Evolutionary conservation across 495 filamentous ascomycete genomes (phyloP).

Genomic region (Trichoderma erinaceum): DNA sequence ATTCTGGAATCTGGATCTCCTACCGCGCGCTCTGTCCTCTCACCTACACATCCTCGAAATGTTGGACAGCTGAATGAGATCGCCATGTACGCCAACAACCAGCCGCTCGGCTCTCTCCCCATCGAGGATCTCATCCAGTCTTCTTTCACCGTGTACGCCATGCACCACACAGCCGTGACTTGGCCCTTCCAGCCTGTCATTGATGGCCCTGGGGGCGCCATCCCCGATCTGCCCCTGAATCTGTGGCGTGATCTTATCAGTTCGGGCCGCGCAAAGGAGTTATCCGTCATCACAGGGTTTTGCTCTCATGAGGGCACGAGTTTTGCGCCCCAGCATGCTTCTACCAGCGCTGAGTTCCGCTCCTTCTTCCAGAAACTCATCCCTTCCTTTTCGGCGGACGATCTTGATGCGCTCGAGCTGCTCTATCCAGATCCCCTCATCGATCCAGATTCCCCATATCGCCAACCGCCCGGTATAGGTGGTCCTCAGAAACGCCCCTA

Average conservation of each 20-base stretch:
- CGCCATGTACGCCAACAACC: constrained; percentile 34
- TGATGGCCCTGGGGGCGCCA: constrained; percentile 47
- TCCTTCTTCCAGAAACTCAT: constrained; percentile 51
- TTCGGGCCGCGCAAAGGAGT: constrained; percentile 32
- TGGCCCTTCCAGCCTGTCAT: constrained; percentile 68
- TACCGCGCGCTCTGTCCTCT: constrained; percentile 54
- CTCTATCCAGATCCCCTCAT: constrained; percentile 53
- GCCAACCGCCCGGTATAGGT: constrained; percentile 5
- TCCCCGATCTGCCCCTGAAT: constrained; percentile 50
- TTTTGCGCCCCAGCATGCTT: constrained; percentile 47
- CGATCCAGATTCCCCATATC: constrained; percentile 14
- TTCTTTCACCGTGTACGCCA: constrained; percentile 45
- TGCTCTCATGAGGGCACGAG: constrained; percentile 59
- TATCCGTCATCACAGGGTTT: constrained; percentile 60
- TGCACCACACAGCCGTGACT: constrained; percentile 48
- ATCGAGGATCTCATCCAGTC: constrained; percentile 41
- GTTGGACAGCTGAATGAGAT: constrained; percentile 35
- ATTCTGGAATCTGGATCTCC: constrained; percentile 60
- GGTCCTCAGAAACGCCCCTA: constrained; percentile 29
- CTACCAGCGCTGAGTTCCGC: constrained; percentile 43
- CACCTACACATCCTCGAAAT: constrained; percentile 47
- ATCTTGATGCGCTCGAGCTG: constrained; percentile 43
- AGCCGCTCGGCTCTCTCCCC: constrained; percentile 45
- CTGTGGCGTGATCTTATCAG: constrained; percentile 47
- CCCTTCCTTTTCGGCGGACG: constrained; percentile 40